Conservation (phyloP, 1,139 yeast species). For the Kluyveromyces sp. region DNA sequence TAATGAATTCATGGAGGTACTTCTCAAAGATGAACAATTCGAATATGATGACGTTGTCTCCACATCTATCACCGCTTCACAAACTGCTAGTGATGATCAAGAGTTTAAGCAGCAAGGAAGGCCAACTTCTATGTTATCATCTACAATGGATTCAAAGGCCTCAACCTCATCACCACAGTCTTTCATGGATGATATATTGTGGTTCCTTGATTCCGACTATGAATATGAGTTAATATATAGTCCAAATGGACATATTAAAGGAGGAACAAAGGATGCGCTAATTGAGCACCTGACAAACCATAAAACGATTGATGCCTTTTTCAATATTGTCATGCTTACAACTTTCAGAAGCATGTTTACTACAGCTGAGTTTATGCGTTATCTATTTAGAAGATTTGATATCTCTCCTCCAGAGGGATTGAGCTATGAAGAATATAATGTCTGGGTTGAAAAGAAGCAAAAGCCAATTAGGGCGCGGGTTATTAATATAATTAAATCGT, state of each 20-base stretch:
- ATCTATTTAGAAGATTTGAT: constrained; percentile 59
- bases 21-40: constrained; percentile 48
- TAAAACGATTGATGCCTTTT: constrained; percentile 56
- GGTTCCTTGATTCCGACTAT: constrained; percentile 77
- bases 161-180: not conserved
- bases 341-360: constrained; percentile 74
- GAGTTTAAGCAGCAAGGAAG: not conserved
- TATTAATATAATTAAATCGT: constrained; percentile 58
- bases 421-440: constrained; percentile 70
- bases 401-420: constrained; percentile 84
- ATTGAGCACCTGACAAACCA: constrained; percentile 82
- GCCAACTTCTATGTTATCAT: not conserved
- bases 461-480: constrained; percentile 61
- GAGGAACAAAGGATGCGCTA: constrained; percentile 78
- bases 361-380: constrained; percentile 54
- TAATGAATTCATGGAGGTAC: constrained; percentile 56
- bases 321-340: constrained; percentile 61
- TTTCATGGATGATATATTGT: constrained; percentile 42
- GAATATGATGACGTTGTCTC: constrained; percentile 11
- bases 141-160: not conserved
- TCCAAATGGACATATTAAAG: constrained; percentile 65
- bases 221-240: constrained; percentile 70
- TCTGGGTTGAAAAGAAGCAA: constrained; percentile 71
- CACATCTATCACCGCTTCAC: constrained; percentile 4
- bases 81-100: not conserved